Evolutionary conservation across 2,329 filamentous ascomycete genomes (phyloP).

Genomic region (Colletotrichum endophyticum): DNA sequence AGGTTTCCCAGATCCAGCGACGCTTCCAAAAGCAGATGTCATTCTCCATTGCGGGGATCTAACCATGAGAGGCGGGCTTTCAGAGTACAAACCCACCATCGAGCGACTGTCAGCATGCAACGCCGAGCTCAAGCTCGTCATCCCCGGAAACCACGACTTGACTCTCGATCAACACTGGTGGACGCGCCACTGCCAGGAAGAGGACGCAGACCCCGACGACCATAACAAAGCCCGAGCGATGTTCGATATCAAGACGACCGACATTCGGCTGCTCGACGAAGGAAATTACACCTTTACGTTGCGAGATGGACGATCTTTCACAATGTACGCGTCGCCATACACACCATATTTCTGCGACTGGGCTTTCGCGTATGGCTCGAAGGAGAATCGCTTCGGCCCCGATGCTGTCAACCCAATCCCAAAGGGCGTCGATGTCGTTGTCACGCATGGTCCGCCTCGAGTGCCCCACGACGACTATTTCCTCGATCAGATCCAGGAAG

Average conservation of each 20-base stretch:
- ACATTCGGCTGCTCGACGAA: neutral
- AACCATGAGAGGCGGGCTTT: neutral
- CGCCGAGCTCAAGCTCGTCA: neutral
- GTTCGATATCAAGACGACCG: neutral
- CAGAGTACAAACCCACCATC: neutral
- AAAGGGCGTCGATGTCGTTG: neutral
- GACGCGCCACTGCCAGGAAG: neutral
- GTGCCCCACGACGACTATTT: neutral
- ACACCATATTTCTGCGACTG: neutral
- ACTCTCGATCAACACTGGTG: neutral
- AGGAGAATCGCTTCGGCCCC: neutral
- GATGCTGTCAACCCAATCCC: neutral
- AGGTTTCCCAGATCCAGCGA: neutral
- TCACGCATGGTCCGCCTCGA: neutral
- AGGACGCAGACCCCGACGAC: neutral
- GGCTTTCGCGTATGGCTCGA: neutral
- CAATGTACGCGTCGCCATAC: neutral
- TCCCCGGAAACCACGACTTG: neutral
- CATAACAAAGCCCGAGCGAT: neutral
- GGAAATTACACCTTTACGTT: neutral
- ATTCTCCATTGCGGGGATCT: neutral
- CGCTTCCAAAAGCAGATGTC: neutral
- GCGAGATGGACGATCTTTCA: neutral
- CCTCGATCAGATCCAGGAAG: neutral
- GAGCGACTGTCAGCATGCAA: neutral